A percentile compares a stretch with the other conserved stretches of the same genome.
phyloP scores from a whole-genome alignment of 768 basidiomycete genomes.

The Dentipellis fragilis region DNA sequence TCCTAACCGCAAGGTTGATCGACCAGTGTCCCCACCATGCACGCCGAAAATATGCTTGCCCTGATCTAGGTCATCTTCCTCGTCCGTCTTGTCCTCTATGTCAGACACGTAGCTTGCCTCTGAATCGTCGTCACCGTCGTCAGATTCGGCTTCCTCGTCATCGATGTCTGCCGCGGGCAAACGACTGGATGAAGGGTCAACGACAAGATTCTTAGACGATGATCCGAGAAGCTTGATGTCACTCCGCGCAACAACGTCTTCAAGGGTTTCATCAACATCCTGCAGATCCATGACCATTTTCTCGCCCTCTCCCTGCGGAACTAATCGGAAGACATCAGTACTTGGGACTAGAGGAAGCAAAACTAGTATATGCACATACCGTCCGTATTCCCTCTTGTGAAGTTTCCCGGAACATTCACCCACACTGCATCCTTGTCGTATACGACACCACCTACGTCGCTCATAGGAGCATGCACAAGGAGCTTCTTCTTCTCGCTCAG shows the following conservation, averaged over 20 bases:
- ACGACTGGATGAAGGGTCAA: slow-evolving; percentile 22
- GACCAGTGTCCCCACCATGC: neutral
- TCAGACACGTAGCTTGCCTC: no score
- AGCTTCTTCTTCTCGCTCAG: slow-evolving; percentile 92
- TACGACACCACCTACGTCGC: slow-evolving; percentile 91
- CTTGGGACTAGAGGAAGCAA: neutral
- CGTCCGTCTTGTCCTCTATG: slow-evolving; percentile 6
- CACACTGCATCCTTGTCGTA: slow-evolving; percentile 99
- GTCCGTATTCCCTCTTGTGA: slow-evolving; percentile 66
- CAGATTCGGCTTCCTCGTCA: slow-evolving; percentile 19
- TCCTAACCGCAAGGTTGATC: slow-evolving; percentile 10
- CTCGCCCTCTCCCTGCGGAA: slow-evolving; percentile 85
- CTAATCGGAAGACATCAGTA: slow-evolving; percentile 26
- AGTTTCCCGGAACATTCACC: slow-evolving; percentile 94
- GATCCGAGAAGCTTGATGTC: slow-evolving; percentile 78
- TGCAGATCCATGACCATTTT: slow-evolving; percentile 97
- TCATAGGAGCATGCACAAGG: slow-evolving; percentile 95
- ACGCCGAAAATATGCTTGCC: neutral
- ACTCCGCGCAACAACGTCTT: slow-evolving; percentile 70
- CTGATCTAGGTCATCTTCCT: slow-evolving; percentile 5
- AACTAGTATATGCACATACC: slow-evolving; percentile 27
- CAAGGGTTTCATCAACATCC: slow-evolving; percentile 74
- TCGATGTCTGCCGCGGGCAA: slow-evolving; percentile 14
- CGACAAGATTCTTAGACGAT: slow-evolving; percentile 60
- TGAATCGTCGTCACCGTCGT: slow-evolving; percentile 19